Evolutionary conservation across 495 filamentous ascomycete genomes (phyloP).

Genomic region (Daldinia grandis): DNA sequence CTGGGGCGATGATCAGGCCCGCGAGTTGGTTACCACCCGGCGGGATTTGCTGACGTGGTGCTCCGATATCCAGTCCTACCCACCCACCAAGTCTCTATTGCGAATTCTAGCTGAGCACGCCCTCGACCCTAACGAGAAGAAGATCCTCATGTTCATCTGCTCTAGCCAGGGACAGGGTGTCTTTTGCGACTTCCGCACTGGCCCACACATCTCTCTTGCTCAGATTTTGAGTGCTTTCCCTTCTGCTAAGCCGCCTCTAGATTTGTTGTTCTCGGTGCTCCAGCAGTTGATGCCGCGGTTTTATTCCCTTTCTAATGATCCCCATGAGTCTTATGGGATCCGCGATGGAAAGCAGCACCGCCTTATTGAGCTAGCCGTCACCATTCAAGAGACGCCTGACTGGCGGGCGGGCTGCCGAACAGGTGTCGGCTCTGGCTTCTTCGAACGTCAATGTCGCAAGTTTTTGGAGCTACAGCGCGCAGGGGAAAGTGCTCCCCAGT

Average conservation of each 20-base stretch:
- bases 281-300: constrained; percentile 94
- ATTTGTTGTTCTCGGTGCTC: constrained; percentile 80
- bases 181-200: constrained; percentile 95
- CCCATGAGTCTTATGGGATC: constrained; percentile 77
- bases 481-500: constrained; percentile 63
- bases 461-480: constrained; percentile 70
- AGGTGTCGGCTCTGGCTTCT: constrained; percentile 82
- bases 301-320: constrained; percentile 97
- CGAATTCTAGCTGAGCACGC: constrained; percentile 88
- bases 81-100: constrained; percentile 88
- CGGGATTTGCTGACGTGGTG: constrained; percentile 95
- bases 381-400: constrained; percentile 84
- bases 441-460: constrained; percentile 78
- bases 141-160: constrained; percentile 83
- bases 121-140: constrained; percentile 79
- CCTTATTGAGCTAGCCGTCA: constrained; percentile 92
- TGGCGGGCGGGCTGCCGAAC: constrained; percentile 75
- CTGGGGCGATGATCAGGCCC: constrained; percentile 89
- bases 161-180: constrained; percentile 90
- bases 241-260: constrained; percentile 84
- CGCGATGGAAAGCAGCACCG: constrained; percentile 77
- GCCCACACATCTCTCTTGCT: constrained; percentile 79
- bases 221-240: constrained; percentile 94
- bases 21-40: constrained; percentile 85
- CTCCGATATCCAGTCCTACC: constrained; percentile 88